Conservation (phyloP, 345 rosid genomes). For the Populus ilicifolia region DNA sequence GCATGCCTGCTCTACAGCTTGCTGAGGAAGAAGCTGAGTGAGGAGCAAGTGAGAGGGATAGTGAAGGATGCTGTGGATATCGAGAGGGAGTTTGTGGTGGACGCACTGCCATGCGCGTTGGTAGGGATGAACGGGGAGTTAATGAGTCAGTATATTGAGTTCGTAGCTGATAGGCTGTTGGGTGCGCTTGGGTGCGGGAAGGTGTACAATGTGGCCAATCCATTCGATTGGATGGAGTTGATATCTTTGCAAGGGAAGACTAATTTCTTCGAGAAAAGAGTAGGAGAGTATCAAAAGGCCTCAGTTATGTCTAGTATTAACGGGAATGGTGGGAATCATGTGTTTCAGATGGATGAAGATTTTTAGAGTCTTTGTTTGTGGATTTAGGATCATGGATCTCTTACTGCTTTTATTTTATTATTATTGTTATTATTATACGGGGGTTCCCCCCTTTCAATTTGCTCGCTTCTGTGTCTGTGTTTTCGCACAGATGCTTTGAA, state of each 20-base stretch:
- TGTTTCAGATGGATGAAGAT: slow-evolving; percentile 70
- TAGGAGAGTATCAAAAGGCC: slow-evolving; percentile 79
- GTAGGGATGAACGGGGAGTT: slow-evolving; percentile 77
- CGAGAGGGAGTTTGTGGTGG: slow-evolving; percentile 90
- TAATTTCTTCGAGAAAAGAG: slow-evolving; percentile 80
- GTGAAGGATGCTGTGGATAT: slow-evolving; percentile 81
- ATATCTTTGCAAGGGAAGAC: slow-evolving; percentile 86
- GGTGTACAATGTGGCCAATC: slow-evolving; percentile 53
- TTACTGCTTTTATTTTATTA: too few relatives aligned
- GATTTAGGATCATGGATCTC: too few relatives aligned
- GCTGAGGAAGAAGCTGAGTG: slow-evolving; percentile 49
- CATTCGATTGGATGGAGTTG: slow-evolving; percentile 94
- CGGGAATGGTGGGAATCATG: slow-evolving; percentile 53
- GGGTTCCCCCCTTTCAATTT: too few relatives aligned
- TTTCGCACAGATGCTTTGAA: too few relatives aligned
- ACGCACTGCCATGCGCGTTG: slow-evolving; percentile 82
- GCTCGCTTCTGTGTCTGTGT: background rate
- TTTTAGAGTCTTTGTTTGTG: slow-evolving; percentile 33
- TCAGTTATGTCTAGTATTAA: slow-evolving; percentile 67
- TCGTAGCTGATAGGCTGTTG: slow-evolving; percentile 74
- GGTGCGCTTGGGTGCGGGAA: slow-evolving; percentile 69
- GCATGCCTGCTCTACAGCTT: slow-evolving; percentile 70
- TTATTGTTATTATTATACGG: too few relatives aligned
- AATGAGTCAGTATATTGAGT: slow-evolving; percentile 87
- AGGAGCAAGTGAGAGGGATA: slow-evolving; percentile 65